Percentiles rank a stretch among this genome's conserved stretches.
These are phyloP conservation scores for Fusarium sp. DNA, from an alignment of 2,329 filamentous ascomycete genomes.

Conservation along the genomic window DNA sequence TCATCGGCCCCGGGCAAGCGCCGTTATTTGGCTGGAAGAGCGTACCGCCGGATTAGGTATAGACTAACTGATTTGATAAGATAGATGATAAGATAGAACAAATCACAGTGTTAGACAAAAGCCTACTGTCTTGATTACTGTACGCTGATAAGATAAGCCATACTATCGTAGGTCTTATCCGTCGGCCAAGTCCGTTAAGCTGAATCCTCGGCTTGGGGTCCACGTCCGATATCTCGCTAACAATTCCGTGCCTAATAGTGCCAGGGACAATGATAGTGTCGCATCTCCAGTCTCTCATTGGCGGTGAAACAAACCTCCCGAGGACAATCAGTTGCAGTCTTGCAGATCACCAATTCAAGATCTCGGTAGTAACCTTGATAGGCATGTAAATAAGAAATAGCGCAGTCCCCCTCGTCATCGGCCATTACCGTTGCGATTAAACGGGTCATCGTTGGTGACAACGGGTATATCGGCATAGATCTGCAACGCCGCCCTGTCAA, in stretches of 20 bases:
- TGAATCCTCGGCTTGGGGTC: fast-evolving
- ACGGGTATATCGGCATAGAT: constrained; percentile 23
- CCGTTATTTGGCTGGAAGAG: background rate
- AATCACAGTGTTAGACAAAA: fast-evolving
- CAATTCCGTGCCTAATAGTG: fast-evolving
- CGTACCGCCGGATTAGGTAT: background rate
- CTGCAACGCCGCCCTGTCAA: background rate
- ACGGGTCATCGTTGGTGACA: background rate
- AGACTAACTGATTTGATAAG: fast-evolving
- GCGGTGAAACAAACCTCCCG: background rate
- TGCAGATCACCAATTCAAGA: background rate
- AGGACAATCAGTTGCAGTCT: background rate
- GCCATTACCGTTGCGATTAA: background rate
- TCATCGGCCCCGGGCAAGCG: fast-evolving
- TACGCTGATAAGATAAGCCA: background rate
- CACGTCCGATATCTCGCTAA: fast-evolving
- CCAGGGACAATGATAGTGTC: fast-evolving
- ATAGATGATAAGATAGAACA: fast-evolving
- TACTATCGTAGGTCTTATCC: background rate
- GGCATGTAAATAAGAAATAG: constrained; percentile 16
- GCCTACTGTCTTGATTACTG: fast-evolving
- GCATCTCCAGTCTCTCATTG: background rate
- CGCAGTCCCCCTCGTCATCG: constrained; percentile 1
- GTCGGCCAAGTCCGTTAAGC: too few relatives aligned
- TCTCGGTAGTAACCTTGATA: constrained; percentile 20